phyloP scores from a whole-genome alignment of 2,329 filamentous ascomycete genomes.

The Zasmidium cellare region DNA sequence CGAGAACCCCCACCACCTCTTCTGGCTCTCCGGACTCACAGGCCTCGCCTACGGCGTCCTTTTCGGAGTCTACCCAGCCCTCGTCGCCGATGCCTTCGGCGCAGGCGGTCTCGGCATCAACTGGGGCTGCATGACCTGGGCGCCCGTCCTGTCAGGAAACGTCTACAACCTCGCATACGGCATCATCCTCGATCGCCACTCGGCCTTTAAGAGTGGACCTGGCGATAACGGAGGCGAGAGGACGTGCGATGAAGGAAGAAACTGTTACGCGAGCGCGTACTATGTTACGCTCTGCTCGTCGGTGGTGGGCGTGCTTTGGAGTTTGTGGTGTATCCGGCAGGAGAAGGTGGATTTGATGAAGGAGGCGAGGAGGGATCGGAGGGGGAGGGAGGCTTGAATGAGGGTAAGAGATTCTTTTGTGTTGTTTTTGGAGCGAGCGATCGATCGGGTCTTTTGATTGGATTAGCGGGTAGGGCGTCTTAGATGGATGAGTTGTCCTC shows the following conservation, averaged over 20 bases:
- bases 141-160: conserved; percentile 84
- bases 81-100: conserved; percentile 85
- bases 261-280: conserved; percentile 82
- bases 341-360: conserved; percentile 29
- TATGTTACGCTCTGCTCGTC: conserved; percentile 74
- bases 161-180: conserved; percentile 94
- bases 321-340: conserved; percentile 64
- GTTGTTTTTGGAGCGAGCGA: background rate
- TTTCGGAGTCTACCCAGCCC: conserved; percentile 89
- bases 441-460: background rate
- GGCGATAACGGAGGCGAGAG: conserved; percentile 49
- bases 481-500: background rate
- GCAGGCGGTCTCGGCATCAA: conserved; percentile 88
- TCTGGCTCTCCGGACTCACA: conserved; percentile 76
- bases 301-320: conserved; percentile 66
- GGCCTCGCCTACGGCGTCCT: conserved; percentile 90
- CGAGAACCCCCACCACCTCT: conserved; percentile 73
- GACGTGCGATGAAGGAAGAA: conserved; percentile 72
- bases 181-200: conserved; percentile 77
- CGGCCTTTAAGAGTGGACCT: conserved; percentile 62
- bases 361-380: conserved; percentile 16
- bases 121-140: conserved; percentile 92
- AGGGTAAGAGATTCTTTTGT: background rate
- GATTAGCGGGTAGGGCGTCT: background rate
- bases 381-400: conserved; percentile 19